Base-by-base conservation (phyloP, 352 stramenopile species). In the Phytophthora citricola region DNA sequence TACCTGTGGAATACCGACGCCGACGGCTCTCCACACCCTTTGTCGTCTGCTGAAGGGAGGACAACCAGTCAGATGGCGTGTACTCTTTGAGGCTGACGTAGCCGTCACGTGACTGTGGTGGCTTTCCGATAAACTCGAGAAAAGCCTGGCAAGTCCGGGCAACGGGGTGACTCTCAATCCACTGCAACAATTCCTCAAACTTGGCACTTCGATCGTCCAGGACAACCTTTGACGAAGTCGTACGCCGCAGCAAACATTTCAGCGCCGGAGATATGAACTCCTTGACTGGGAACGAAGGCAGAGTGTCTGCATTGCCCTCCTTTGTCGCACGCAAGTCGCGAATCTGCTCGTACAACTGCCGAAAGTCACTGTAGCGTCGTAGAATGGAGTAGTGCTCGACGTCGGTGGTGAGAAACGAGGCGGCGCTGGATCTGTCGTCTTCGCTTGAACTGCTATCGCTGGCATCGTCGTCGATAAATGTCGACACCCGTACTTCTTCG, bases 51-150 rank as follows among this genome's bases (percentile, higher is more conserved):
- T 87, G 75, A 41, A 90, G 59, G 10, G 69, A 76, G 22, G 75
- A 75, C 29, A 89, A 57, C 79, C 79, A 90, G 60, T 88, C 71
- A 53, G 78, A 71, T 20, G 81, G 76, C 24, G 74, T 81, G 63
- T 90, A 90, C 58, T 85, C 72, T 38, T 90, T 90, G 11, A 90
- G 65, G 40, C 81, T 90, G 58, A 86, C 75, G 57, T 90, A 90
- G 17, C 79, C 81, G 24, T 79, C 57, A 20, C 73, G 79, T 54
- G 65, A 72, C 54, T 90, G 81, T 29, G 81, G 81, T 24, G 81
- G 77, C 39, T 74, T 70, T 11, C 81, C 79, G n/a, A 90, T 63
- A 45, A 90, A 90, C 9, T 76, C 60, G 5, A 69, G 32, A 50
- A 72, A 86, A 5, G 71, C 70, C 0, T 53, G 4, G 4, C 51